Percentiles rank a stretch among this genome's conserved stretches.
phyloP scores from a whole-genome alignment of 108 stramenopile genomes.

The Mayamaea pseudoterrestris region DNA sequence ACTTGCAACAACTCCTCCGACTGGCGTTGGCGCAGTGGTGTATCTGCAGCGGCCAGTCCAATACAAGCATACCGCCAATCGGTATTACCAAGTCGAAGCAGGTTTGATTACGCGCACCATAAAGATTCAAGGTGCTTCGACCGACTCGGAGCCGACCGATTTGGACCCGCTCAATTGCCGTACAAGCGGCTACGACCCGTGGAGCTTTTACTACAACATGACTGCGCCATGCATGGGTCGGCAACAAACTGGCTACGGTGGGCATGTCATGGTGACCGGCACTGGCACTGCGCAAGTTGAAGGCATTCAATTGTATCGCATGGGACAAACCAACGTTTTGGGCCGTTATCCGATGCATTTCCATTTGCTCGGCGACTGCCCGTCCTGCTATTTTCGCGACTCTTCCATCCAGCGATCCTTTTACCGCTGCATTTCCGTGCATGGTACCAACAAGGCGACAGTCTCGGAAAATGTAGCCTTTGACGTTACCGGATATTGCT shows the following conservation, averaged over 20 bases:
- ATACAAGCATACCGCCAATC: conserved; percentile 23
- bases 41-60: conserved; percentile 9
- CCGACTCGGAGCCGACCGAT: conserved; percentile 31
- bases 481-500: conserved; percentile 35
- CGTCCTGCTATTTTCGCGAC: conserved; percentile 24
- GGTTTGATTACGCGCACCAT: conserved; percentile 32
- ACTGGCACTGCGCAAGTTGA: conserved; percentile 18
- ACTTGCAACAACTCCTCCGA: conserved; percentile 2
- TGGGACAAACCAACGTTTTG: conserved; percentile 45
- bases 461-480: conserved; percentile 34
- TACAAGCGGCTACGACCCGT: background rate
- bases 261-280: conserved; percentile 25
- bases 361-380: conserved; percentile 19
- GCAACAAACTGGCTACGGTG: conserved; percentile 32
- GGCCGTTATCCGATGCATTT: conserved; percentile 39
- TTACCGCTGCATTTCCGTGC: conserved; percentile 36
- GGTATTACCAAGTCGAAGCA: conserved; percentile 38
- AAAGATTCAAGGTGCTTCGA: conserved; percentile 22
- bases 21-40: conserved; percentile 15
- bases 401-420: conserved; percentile 23
- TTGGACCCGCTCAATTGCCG: conserved; percentile 13
- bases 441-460: conserved; percentile 20
- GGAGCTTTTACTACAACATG: background rate
- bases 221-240: conserved; percentile 15
- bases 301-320: conserved; percentile 28